phyloP scores from a whole-genome alignment of 1,284 basidiomycete genomes.

The Malassezia equina region DNA sequence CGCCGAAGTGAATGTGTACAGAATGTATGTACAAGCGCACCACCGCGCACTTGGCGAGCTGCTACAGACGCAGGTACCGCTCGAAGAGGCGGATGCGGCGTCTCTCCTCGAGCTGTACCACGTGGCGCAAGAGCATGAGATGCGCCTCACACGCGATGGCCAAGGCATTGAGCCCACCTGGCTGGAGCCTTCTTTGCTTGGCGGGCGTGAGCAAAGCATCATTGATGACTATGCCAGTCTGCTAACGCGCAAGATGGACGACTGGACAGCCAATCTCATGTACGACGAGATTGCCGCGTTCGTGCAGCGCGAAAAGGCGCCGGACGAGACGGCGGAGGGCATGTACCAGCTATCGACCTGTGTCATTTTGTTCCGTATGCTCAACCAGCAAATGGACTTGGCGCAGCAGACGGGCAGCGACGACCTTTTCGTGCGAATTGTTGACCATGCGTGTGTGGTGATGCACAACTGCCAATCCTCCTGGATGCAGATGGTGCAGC shows the following conservation, averaged over 20 bases:
- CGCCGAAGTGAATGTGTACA: conserved; percentile 75
- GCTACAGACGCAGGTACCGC: conserved; percentile 62
- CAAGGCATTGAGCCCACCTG: conserved; percentile 51
- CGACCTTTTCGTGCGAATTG: conserved; percentile 77
- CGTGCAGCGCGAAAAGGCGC: conserved; percentile 67
- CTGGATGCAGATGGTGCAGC: conserved; percentile 74
- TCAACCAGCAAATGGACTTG: conserved; percentile 91
- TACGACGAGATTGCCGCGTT: conserved; percentile 80
- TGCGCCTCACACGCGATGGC: conserved; percentile 77
- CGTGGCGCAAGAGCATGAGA: conserved; percentile 90
- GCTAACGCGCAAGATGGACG: conserved; percentile 89
- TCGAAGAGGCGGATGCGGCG: conserved; percentile 69
- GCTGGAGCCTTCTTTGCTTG: conserved; percentile 60
- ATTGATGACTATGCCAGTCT: conserved; percentile 92
- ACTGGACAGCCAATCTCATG: conserved; percentile 92
- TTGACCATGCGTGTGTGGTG: conserved; percentile 75
- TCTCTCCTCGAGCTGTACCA: conserved; percentile 74
- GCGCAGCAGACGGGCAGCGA: conserved; percentile 93
- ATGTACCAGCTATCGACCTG: conserved; percentile 84
- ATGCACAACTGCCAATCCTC: conserved; percentile 82
- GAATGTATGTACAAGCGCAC: conserved; percentile 75
- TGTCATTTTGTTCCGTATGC: conserved; percentile 88
- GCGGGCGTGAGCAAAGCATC: conserved; percentile 80
- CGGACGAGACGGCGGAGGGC: conserved; percentile 78
- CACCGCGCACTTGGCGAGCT: conserved; percentile 76